These are phyloP conservation scores for Hanseniaspora guilliermondii DNA, from an alignment of 805 yeast species.

Conservation along the genomic window DNA sequence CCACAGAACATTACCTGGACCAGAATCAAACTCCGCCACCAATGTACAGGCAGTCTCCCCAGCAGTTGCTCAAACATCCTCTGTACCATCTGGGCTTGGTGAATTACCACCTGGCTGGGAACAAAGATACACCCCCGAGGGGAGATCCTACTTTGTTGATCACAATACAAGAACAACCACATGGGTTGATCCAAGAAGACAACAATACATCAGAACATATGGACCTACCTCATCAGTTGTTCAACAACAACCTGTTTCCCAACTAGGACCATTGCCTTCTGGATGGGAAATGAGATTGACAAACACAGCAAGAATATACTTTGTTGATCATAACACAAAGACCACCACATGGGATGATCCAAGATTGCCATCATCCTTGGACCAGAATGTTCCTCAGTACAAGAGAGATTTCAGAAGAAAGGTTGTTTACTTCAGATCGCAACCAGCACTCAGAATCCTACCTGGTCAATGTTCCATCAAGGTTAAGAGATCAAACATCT, in stretches of 20 bases:
- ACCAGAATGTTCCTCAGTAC: constrained; percentile 97
- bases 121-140: constrained; percentile 94
- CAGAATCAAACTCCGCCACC: constrained; percentile 39
- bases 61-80: constrained; percentile 53
- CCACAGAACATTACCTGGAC: constrained; percentile 74
- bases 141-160: constrained; percentile 95
- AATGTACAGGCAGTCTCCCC: constrained; percentile 22
- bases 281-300: constrained; percentile 99
- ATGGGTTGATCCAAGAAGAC: constrained; percentile 99
- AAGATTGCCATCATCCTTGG: constrained; percentile 89
- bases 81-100: constrained; percentile 80
- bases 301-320: constrained; percentile 94
- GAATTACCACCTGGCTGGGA: constrained; percentile 99
- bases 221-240: constrained; percentile 73
- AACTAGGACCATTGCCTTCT: constrained; percentile 91
- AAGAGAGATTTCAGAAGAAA: constrained; percentile 98
- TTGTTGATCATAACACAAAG: constrained; percentile 97
- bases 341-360: constrained; percentile 99
- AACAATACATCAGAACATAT: constrained; percentile 90
- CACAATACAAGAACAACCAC: constrained; percentile 99
- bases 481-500: constrained; percentile 89
- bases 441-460: constrained; percentile 89
- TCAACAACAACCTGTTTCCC: constrained; percentile 95
- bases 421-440: constrained; percentile 93
- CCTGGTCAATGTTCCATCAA: constrained; percentile 99